Evolutionary conservation across 306 rosid species (phyloP).

Genomic region (Begonia fuchsioides): DNA sequence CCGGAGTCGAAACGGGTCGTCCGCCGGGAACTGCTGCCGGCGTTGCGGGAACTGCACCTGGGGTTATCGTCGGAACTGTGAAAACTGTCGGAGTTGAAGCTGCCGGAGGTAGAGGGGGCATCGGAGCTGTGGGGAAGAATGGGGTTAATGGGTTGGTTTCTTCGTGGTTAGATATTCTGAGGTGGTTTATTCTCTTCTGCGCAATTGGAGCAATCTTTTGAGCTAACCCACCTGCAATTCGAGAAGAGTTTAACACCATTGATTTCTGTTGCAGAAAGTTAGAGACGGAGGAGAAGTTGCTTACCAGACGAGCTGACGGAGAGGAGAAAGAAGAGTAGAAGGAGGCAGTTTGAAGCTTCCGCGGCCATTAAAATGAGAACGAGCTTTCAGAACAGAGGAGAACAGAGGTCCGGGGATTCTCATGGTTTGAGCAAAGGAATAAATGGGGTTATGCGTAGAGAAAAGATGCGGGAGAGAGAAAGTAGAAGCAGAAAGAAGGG

Average conservation of each 20-base stretch:
- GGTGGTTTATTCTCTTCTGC: slow-evolving; percentile 21
- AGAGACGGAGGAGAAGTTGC: slow-evolving; percentile 8
- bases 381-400: slow-evolving; percentile 10
- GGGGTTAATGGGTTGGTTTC: slow-evolving; percentile 28
- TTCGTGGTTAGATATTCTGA: slow-evolving; percentile 26
- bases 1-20: slow-evolving; percentile 52
- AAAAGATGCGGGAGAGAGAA: slow-evolving; percentile 27
- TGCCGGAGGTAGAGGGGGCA: slow-evolving; percentile 25
- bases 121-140: slow-evolving; percentile 44
- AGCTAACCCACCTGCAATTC: slow-evolving; percentile 21
- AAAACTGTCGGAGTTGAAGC: slow-evolving; percentile 43
- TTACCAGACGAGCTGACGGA: slow-evolving; percentile 45
- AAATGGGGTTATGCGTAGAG: slow-evolving; percentile 18
- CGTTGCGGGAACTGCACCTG: slow-evolving; percentile 39
- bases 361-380: slow-evolving; percentile 31
- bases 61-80: slow-evolving; percentile 65
- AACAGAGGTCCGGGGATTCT: too few relatives aligned
- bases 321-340: slow-evolving; percentile 35
- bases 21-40: slow-evolving; percentile 71
- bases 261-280: too few relatives aligned
- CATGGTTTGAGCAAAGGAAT: slow-evolving; percentile 16
- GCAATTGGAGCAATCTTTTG: slow-evolving; percentile 28
- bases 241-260: not conserved
- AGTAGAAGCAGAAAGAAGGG: slow-evolving; percentile 11
- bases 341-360: slow-evolving; percentile 27